These are phyloP conservation scores for Ganoderma multipileum DNA, from an alignment of 1,284 basidiomycete genomes.

Conservation along the genomic window DNA sequence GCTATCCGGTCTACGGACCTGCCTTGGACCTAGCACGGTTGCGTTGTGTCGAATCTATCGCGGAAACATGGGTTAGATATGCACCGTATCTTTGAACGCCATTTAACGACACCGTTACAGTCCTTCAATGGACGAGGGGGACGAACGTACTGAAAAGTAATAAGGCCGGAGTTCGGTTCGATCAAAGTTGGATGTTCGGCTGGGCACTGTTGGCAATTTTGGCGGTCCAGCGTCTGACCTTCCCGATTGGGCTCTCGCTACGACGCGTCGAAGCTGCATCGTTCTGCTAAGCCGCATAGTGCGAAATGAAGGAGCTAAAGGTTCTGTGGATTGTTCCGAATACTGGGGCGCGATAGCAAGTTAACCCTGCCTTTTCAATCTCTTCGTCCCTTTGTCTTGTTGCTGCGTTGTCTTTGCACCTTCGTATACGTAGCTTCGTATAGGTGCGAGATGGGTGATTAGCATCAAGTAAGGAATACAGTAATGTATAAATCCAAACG, in stretches of 20 bases:
- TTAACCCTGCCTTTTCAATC: background rate
- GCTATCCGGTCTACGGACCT: no score
- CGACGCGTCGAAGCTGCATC: background rate
- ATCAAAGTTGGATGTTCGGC: background rate
- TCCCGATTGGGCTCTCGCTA: background rate
- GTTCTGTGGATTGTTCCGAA: background rate
- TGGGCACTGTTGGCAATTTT: background rate
- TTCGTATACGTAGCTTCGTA: background rate
- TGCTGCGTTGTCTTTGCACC: background rate
- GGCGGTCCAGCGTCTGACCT: background rate
- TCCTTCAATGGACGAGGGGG: background rate
- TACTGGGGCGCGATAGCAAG: background rate
- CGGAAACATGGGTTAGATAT: background rate
- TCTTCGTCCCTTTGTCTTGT: background rate
- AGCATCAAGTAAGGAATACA: constrained; percentile 17
- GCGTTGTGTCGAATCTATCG: background rate
- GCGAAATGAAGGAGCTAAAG: background rate
- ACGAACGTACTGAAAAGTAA: background rate
- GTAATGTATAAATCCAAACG: constrained; percentile 16
- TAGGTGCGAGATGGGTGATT: constrained; percentile 8
- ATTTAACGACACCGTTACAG: background rate
- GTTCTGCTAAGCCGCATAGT: background rate
- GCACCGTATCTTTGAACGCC: background rate
- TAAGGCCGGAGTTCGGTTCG: background rate
- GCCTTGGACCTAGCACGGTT: no score